Evolutionary conservation across 148 eudicot species (phyloP).

Genomic region (Pouteria glomerata): DNA sequence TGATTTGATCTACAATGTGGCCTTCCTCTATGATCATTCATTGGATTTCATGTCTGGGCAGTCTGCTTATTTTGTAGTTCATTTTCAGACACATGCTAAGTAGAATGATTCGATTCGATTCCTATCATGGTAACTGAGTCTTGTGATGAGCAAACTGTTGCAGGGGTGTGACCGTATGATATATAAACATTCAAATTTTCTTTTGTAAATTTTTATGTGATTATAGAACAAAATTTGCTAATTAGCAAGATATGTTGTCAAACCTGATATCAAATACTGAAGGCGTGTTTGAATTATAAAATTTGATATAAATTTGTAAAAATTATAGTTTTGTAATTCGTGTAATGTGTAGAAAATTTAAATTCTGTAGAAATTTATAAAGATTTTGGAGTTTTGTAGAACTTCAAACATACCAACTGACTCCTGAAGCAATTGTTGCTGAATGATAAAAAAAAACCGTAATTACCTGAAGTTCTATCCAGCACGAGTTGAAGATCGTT

Average conservation of each 20-base stretch:
- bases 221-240: background rate
- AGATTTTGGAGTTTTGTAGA: too few species aligned
- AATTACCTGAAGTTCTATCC: conserved; percentile 41
- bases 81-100: background rate
- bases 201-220: too few species aligned
- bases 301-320: too few species aligned
- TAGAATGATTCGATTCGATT: too few species aligned
- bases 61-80: background rate
- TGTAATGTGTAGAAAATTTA: too few species aligned
- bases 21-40: background rate
- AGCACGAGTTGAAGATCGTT: conserved; percentile 38
- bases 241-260: background rate
- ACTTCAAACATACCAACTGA: background rate
- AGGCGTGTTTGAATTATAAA: background rate
- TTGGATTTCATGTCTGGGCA: background rate
- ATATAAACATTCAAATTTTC: too few species aligned
- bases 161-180: background rate
- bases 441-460: background rate
- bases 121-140: background rate
- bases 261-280: background rate
- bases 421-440: background rate
- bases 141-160: background rate
- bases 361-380: too few species aligned
- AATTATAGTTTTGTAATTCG: too few species aligned
- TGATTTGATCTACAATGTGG: background rate